Evolutionary conservation across 140 eudicot species (phyloP).

Genomic region (Oenanthe javanica): DNA sequence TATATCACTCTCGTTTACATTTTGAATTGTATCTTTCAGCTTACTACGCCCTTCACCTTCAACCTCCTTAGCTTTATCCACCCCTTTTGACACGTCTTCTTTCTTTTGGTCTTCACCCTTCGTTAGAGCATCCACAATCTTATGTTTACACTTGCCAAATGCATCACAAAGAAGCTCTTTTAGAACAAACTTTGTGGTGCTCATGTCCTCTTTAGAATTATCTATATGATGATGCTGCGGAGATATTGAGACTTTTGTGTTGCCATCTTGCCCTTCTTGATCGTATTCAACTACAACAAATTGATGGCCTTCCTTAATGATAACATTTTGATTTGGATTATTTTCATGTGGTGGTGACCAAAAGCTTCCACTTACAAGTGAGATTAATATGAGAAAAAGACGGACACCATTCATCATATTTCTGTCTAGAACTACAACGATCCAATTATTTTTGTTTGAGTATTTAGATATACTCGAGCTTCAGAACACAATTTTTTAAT

Average conservation of each 20-base stretch:
- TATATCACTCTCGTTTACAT: neutral
- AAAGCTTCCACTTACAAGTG: neutral
- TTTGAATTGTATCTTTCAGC: slow-evolving; percentile 11
- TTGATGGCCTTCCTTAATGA: slow-evolving; percentile 52
- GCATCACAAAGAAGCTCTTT: slow-evolving; percentile 33
- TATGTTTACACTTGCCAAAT: slow-evolving; percentile 59
- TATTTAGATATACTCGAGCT: neutral
- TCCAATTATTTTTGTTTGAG: neutral
- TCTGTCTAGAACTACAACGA: neutral
- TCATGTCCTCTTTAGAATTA: neutral
- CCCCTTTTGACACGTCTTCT: slow-evolving; percentile 5
- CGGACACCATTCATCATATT: slow-evolving; percentile 5
- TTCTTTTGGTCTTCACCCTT: slow-evolving; percentile 9
- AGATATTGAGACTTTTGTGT: slow-evolving; percentile 52
- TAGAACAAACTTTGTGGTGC: neutral
- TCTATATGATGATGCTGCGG: slow-evolving; percentile 11
- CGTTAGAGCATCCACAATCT: slow-evolving; percentile 26
- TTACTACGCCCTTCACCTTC: neutral
- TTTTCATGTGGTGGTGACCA: neutral
- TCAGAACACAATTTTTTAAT: neutral
- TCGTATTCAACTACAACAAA: slow-evolving; percentile 44
- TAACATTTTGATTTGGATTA: slow-evolving; percentile 10
- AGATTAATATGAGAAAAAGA: neutral
- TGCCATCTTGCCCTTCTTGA: slow-evolving; percentile 39
- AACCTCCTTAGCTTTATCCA: neutral